Evolutionary conservation across 2,329 filamentous ascomycete species (phyloP).

Genomic region (Bipolaris zeicola): DNA sequence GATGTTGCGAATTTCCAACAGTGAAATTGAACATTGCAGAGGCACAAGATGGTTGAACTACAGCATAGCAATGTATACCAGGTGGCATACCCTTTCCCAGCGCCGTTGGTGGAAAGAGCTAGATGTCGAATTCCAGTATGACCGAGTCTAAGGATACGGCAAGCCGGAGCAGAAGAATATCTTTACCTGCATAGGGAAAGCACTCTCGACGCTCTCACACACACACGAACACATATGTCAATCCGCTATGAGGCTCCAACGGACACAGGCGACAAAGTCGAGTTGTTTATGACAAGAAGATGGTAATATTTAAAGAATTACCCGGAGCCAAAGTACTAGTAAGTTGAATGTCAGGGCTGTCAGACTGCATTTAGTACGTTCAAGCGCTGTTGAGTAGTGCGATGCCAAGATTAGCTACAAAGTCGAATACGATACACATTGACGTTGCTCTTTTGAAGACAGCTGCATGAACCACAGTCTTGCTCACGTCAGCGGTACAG

Average conservation of each 20-base stretch:
- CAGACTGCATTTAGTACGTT: conserved; percentile 41
- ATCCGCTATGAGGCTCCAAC: conserved; percentile 34
- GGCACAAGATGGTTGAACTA: conserved; percentile 45
- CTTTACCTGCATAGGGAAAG: conserved; percentile 48
- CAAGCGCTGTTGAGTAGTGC: conserved; percentile 41
- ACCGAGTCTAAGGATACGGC: not conserved
- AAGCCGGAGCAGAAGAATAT: conserved; percentile 12
- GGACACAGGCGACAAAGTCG: conserved; percentile 39
- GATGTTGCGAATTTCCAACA: no score
- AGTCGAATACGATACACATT: conserved; percentile 41
- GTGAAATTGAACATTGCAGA: conserved; percentile 21
- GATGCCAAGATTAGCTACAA: conserved; percentile 47
- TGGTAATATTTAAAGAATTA: conserved; percentile 48
- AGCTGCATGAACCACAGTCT: not conserved
- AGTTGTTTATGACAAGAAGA: conserved; percentile 48
- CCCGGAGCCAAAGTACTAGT: conserved; percentile 42
- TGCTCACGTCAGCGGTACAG: not conserved
- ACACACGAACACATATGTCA: conserved; percentile 42
- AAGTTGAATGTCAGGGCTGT: conserved; percentile 45
- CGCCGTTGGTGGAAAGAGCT: not conserved
- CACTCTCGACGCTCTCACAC: conserved; percentile 31
- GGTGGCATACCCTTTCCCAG: conserved; percentile 39
- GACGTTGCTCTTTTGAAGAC: not conserved
- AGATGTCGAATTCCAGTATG: not conserved
- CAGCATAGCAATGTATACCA: conserved; percentile 48